Evolutionary conservation across 2,329 filamentous ascomycete genomes (phyloP), one percentile per base, ranked within the genome.

Genomic region (Arthrinium phaeospermum): DNA sequence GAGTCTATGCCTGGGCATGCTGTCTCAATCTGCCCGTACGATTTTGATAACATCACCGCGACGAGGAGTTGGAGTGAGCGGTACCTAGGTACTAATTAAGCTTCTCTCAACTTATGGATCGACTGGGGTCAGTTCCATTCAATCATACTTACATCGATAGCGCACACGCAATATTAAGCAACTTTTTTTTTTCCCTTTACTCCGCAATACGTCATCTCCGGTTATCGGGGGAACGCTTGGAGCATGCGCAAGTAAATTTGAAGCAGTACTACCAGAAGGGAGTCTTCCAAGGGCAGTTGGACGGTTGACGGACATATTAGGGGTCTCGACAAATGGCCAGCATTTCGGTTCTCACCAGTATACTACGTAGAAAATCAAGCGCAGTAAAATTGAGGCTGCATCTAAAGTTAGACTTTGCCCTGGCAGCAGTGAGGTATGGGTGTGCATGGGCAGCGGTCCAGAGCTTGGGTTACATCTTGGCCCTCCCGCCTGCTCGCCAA

Each of bases 141-240:
- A 61, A 61, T 41, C 22, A 64, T 61, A 22, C 53, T 14, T 41
- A 22, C 53, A n/a, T 41, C 22, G 57, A n/a, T 64, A 41, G 57
- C 22, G 57, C 57, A 61, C 53, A 61, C 30, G 57, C 57, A 64
- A 64, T 41, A 30, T n/a, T n/a, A 41, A 64, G 37, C 37, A 22
- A 41, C 34, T 41, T 41, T 64, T 64, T 64, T 64, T 12, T 19
- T 22, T 41, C 4, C 57, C 27, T 30, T 30, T 64, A 41, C 37
- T 41, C 57, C 57, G 57, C 57, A 64, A 64, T 64, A 64, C 57
- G 57, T 64, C 57, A 64, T 64, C 57, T 64, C 57, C 57, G 57
- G 57, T 64, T 64, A 64, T 64, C 30, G 57, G 53, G 53, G 30
- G 8, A 24, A 51, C 30, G 37, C 30, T 61, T 61, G 53, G 30